Evolutionary conservation across 805 yeast species (phyloP), one percentile per base, ranked within the genome.

Genomic region (Hermanozyma aechmeae): DNA sequence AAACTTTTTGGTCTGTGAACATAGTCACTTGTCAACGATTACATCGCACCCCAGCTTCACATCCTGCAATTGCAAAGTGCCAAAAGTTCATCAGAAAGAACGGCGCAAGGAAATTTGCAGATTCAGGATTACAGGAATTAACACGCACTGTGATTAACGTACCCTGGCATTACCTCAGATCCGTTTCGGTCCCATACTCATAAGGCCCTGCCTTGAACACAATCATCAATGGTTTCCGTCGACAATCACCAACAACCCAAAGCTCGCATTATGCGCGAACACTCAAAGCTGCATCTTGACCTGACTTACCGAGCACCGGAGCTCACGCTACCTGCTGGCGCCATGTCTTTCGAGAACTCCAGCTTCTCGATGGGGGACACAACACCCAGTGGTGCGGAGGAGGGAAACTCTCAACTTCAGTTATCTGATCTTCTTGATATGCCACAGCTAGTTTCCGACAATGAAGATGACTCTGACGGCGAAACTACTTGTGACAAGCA

Each of bases 401-500:
- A 17, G 10, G 9, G 9, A 7, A 10, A 7, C 20, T 7, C 7
- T 7, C 9, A 17, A 10, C 20, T 17, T 10, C 7, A 10, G 20
- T 10, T 17, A 7, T 10, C 10, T 7, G 20, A 17, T 10, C 10
- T 7, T 10, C 20, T 17, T 7, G 62, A 56, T 31, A 43, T 56
- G 26, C 63, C 63, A 7, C 45, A 47, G 17, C 42, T 57, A 15
- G 43, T 57, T 9, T 46, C 60, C 16, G 63, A 57, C 30, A 37
- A 46, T 39, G 62, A 52, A 21, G 53, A 39, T 15, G 38, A 29
- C 13, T 48, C 53, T 4, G 57, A 53, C 23, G 48, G 44, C 24
- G 62, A 55, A 17, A 40, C 38, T 12, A 33, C 31, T 32, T 33
- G 43, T 16, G 16, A 33, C 28, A 13, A 27, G 27, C 21, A 18